phyloP scores from a whole-genome alignment of 768 basidiomycete genomes.

The Plicaturopsis crispa region DNA sequence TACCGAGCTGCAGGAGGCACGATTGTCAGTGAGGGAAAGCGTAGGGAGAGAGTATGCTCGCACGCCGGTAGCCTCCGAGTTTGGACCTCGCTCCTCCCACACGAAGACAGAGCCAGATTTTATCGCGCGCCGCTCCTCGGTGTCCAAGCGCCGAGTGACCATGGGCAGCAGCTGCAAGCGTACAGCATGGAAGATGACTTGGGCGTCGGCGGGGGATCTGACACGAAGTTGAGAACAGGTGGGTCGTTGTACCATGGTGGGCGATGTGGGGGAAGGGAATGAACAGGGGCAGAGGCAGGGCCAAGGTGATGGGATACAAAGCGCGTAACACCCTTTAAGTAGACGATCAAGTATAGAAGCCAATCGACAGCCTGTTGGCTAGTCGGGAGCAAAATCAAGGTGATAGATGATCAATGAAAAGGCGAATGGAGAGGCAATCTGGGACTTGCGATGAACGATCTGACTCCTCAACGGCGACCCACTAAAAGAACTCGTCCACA shows the following conservation, averaged over 20 bases:
- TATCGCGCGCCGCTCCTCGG: constrained; percentile 66
- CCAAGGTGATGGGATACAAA: no score
- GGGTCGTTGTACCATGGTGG: constrained; percentile 53
- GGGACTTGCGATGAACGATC: no score
- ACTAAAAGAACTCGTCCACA: no score
- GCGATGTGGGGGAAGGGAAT: no score
- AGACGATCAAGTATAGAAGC: constrained; percentile 47
- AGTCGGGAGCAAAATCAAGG: no score
- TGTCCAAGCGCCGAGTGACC: constrained; percentile 65
- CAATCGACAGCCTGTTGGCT: no score
- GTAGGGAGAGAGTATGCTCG: constrained; percentile 15
- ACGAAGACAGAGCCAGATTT: constrained; percentile 71
- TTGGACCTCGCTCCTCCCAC: constrained; percentile 75
- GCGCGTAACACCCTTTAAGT: no score
- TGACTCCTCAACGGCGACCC: no score
- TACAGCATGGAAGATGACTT: constrained; percentile 71
- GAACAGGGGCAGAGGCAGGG: no score
- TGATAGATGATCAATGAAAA: no score
- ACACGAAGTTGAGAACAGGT: constrained; percentile 62
- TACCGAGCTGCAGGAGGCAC: constrained; percentile 43
- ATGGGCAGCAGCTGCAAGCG: constrained; percentile 49
- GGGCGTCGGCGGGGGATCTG: constrained; percentile 58
- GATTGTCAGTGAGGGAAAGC: constrained; percentile 9
- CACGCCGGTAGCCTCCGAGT: constrained; percentile 60
- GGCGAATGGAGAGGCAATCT: no score